phyloP scores from a whole-genome alignment of 139 green algal species.

The Volvox reticuliferus region DNA sequence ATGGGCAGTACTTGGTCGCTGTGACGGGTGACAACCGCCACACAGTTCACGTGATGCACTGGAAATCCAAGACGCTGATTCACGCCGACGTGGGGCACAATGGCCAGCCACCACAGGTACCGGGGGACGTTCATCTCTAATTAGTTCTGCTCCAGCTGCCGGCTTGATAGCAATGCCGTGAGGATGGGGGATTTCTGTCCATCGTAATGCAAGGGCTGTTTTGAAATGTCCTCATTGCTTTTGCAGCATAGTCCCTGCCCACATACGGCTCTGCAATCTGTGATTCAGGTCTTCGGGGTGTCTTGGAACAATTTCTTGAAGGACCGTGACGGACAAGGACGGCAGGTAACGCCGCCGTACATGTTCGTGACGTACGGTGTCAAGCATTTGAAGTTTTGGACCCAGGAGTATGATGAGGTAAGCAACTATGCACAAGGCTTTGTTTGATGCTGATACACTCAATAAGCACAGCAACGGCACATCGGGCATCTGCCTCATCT shows the following conservation, averaged over 20 bases:
- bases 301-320: constrained; percentile 70
- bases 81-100: constrained; percentile 65
- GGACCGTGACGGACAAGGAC: constrained; percentile 37
- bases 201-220: too few species aligned
- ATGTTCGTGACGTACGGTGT: constrained; percentile 76
- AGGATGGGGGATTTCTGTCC: too few species aligned
- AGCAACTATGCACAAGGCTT: too few species aligned
- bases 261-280: too few species aligned
- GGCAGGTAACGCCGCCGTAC: constrained; percentile 21
- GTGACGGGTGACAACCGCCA: constrained; percentile 82
- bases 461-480: too few species aligned
- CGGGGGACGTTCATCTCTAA: not conserved
- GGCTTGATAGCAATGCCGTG: too few species aligned
- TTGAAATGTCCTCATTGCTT: too few species aligned
- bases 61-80: constrained; percentile 64
- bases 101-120: constrained; percentile 68
- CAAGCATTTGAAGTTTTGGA: constrained; percentile 77
- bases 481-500: too few species aligned
- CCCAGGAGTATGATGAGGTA: constrained; percentile 48
- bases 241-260: too few species aligned
- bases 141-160: too few species aligned
- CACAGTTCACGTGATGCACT: constrained; percentile 76
- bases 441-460: too few species aligned
- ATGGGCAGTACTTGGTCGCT: constrained; percentile 66
- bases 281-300: constrained; percentile 73